Evolutionary conservation across 2,329 filamentous ascomycete genomes (phyloP), one percentile per base, ranked within the genome.

Genomic region (Fonsecaea multimorphosa): DNA sequence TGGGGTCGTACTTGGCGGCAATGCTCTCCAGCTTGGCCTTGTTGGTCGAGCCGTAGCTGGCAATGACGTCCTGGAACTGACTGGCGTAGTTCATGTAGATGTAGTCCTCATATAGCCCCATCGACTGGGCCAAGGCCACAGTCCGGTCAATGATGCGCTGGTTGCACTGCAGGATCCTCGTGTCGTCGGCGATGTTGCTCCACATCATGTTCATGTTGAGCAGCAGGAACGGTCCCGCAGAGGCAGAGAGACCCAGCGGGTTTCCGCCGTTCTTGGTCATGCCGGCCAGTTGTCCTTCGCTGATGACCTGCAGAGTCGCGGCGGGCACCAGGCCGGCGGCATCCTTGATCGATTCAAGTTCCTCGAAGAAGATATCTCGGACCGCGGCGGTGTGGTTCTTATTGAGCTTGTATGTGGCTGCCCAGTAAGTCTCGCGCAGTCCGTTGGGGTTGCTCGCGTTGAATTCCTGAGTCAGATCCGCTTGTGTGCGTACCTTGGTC

Each of bases 81-180:
- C 75, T 76, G 6, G 81, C 81, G 64, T 83, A 83, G 70, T 83
- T 84, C 77, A 83, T 79, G 68, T 83, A 83, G 27, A 81, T 68
- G 63, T 75, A 83, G 34, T 73, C 63, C 12, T 74, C 68, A 34
- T 68, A 65, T 4, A 79, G 36, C 0, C 74, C 75, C 38, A 70
- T 68, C 61, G 66, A 63, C 68, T 76, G 70, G 63, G 76, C 73
- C 69, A 73, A 61, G 62, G 73, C 67, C 52, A 71, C 65, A 58
- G 78, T 70, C 40, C 72, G 61, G 14, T 71, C 61, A 46, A 74
- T 69, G 64, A 79, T 72, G 7, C 68, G 69, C 3, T 73, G 63
- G 12, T 74, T 70, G 22, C 71, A 70, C 0, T 65, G 44, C 9
- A 75, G 69, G 54, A 79, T 69, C 1, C 58, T 58, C 0, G 69